Evolutionary conservation across 257 asterid species (phyloP).

Genomic region (Cinchona pubescens): DNA sequence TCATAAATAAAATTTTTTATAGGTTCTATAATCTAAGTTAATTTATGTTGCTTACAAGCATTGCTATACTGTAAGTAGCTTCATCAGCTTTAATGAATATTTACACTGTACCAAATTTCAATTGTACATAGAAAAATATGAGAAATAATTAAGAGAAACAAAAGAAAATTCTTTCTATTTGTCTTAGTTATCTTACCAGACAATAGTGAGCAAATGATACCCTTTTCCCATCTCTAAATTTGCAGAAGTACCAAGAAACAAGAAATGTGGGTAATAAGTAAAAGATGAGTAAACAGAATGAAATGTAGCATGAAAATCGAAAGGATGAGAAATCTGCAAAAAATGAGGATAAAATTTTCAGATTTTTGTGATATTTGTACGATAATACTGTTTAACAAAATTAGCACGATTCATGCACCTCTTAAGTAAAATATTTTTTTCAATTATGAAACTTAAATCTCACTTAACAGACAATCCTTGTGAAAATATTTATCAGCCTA

Average conservation of each 20-base stretch:
- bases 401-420: too few relatives aligned
- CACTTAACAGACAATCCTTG: too few relatives aligned
- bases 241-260: background rate
- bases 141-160: background rate
- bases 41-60: background rate
- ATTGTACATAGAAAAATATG: background rate
- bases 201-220: background rate
- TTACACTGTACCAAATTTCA: too few relatives aligned
- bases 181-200: background rate
- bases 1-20: background rate
- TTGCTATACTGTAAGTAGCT: background rate
- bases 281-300: background rate
- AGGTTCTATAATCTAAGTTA: background rate
- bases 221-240: background rate
- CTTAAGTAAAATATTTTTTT: too few relatives aligned
- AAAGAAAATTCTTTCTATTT: background rate
- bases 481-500: too few relatives aligned
- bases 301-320: too few relatives aligned
- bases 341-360: too few relatives aligned
- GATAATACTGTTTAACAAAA: too few relatives aligned
- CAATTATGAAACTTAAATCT: too few relatives aligned
- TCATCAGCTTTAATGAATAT: background rate
- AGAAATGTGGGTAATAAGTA: background rate
- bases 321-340: too few relatives aligned
- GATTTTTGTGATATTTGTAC: too few relatives aligned